Base-by-base conservation (phyloP, 768 basidiomycete species). In the Cubamyces sp. region DNA sequence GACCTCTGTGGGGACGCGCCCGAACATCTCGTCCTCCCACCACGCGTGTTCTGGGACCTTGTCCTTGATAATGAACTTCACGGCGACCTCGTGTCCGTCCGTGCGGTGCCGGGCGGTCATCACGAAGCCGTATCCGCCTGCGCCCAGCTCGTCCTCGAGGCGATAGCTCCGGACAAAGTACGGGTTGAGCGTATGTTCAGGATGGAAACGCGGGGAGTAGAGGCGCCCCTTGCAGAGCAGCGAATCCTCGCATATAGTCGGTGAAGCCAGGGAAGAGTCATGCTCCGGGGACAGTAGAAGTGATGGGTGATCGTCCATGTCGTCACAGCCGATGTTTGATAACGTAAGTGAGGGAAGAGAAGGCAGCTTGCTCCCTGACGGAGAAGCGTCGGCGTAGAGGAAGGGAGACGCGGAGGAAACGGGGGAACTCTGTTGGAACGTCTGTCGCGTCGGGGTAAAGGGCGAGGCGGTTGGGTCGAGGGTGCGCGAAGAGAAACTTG, bases 91-190 rank as follows among this genome's bases (percentile, higher is more conserved):
- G 60, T 78, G 74, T 0, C 80, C 80, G 48, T 83, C 80, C 30
- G 65, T 68, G 15, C 84, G 85, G 70, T 92, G 85, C 39, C 79
- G 76, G 11, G 93, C 94, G 3, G 90, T 90, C 83, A 96, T 91
- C 26, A 98, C 96, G 72, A 98, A 97, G 2, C 95, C 95, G 71
- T 95, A 98, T 18, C 95, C 95, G 46, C 96, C 96, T 11, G 87
- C 87, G 43, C 96, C 96, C 25, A 98, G 81, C 71, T 92, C 88
- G 66, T 90, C 91, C 40, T 82, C 83, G 23, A 91, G 83, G 40
- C 78, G 71, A 68, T 91, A 93, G 49, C 70, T 70, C 43, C 75
- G 77, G 50, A 84, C 83, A 67, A 94, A 94, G 46, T 78, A 76
- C 6, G 80, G 70, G 68, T 87, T 79, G 49, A 94, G 81, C 39